phyloP scores from a whole-genome alignment of 148 eudicot genomes.

The Fagopyrum homotropicum region DNA sequence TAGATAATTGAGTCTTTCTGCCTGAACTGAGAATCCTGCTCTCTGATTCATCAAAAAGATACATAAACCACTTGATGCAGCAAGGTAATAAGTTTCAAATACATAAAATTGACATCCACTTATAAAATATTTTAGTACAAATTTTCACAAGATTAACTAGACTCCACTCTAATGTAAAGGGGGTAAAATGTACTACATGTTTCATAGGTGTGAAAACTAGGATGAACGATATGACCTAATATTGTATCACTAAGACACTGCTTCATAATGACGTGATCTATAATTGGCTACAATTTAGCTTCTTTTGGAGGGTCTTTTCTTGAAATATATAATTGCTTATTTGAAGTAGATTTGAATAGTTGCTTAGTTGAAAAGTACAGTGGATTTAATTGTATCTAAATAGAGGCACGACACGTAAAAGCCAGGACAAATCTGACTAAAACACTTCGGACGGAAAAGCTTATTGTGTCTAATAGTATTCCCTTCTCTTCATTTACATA shows the following conservation, averaged over 20 bases:
- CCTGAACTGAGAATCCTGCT: conserved; percentile 88
- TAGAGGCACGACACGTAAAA: neutral
- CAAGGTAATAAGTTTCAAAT: neutral
- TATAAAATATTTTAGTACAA: neutral
- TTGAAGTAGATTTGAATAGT: neutral
- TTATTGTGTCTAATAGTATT: no score
- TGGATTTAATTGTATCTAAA: no score
- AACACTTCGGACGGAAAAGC: neutral
- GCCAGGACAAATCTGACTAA: neutral
- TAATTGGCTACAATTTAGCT: neutral
- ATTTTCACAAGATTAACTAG: neutral
- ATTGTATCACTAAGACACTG: neutral
- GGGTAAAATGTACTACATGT: neutral
- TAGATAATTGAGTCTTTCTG: conserved; percentile 78
- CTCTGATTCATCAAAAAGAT: conserved; percentile 32
- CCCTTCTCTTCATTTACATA: no score
- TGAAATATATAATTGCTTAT: neutral
- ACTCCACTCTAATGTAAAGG: neutral
- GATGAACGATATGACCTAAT: neutral
- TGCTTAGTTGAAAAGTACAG: no score
- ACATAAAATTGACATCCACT: neutral
- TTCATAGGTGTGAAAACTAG: neutral
- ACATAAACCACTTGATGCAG: neutral
- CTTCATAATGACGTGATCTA: neutral
- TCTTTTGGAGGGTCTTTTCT: neutral